Base-by-base conservation (phyloP, 495 filamentous ascomycete genomes). In the Penicillium angulare region DNA sequence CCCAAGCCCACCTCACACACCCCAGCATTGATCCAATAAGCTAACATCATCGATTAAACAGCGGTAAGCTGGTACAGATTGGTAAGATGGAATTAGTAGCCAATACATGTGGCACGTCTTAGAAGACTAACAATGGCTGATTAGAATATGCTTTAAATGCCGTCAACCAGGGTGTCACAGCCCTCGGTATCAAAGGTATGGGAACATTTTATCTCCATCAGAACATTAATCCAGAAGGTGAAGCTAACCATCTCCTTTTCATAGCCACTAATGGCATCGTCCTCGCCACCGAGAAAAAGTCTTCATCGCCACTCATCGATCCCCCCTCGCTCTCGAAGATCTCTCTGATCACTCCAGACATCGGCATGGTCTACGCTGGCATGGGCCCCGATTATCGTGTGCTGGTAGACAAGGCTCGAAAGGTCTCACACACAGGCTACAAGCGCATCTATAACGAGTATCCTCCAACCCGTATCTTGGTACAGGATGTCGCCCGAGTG, bases 381-480 rank as follows among this genome's bases (percentile, higher is more conserved):
- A 99, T 98, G 93, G 90, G 95, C 15, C 93, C 93, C 43, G 95
- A 99, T 73, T 99, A 97, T 77, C 85, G 93, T 60, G 89, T 97
- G 36, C 83, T 99, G 38, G 95, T 96, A 50, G 93, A 99, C 77
- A 91, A 89, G 68, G 95, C 93, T 52, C 91, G 93, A 57, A 97
- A 97, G 73, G 93, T 97, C 49, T 93, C 90, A n/a, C 95, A 99
- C 76, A 96, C 95, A 39, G 86, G 86, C 70, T 99, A 97, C 84
- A 99, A 99, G 81, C 90, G 93, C 69, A 88, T 99, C 71, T 99
- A 99, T 79, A 99, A 99, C 74, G 93, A 99, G 78, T 99, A 99
- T 80, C 93, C 93, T 12, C 93, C 93, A 8, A 99, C 95, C 22
- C 83, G 93, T 54, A 99, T 99, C 81, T 78, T 99, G 68, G 93